Evolutionary conservation across 352 stramenopile genomes (phyloP).

Genomic region (Phytophthora pini): DNA sequence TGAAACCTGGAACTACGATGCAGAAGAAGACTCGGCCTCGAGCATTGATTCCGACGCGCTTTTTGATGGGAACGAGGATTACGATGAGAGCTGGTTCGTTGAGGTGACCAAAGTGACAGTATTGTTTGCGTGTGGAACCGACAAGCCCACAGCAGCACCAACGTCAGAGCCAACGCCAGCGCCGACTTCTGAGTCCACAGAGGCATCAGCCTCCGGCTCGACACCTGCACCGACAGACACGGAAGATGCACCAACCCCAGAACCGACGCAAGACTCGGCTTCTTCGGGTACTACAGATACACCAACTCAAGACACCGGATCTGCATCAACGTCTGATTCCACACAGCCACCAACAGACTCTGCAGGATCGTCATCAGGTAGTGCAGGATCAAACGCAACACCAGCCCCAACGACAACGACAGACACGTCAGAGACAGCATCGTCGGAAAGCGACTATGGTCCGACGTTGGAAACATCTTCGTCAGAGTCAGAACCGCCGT

Average conservation of each 20-base stretch:
- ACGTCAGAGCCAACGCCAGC: conserved; percentile 15
- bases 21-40: conserved; percentile 10
- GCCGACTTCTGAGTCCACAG: neutral
- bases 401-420: conserved; percentile 5
- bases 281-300: conserved; percentile 9
- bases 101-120: conserved; percentile 33
- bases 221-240: conserved; percentile 18
- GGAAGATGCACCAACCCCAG: conserved; percentile 2
- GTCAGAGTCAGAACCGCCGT: neutral
- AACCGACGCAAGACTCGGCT: conserved; percentile 3
- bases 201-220: neutral
- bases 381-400: neutral
- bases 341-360: conserved; percentile 2
- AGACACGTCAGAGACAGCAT: neutral
- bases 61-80: conserved; percentile 30
- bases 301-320: neutral
- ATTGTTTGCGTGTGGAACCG: conserved; percentile 21
- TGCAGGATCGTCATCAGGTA: neutral
- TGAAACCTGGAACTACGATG: conserved; percentile 38
- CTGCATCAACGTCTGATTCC: conserved; percentile 5
- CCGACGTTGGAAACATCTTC: conserved; percentile 1
- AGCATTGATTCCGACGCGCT: conserved; percentile 17
- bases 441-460: neutral
- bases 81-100: conserved; percentile 40
- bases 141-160: conserved; percentile 25